A percentile compares a stretch with the other conserved stretches of the same genome.
Conservation (phyloP, 2,329 filamentous ascomycete species). For the Claviceps maximensis region DNA sequence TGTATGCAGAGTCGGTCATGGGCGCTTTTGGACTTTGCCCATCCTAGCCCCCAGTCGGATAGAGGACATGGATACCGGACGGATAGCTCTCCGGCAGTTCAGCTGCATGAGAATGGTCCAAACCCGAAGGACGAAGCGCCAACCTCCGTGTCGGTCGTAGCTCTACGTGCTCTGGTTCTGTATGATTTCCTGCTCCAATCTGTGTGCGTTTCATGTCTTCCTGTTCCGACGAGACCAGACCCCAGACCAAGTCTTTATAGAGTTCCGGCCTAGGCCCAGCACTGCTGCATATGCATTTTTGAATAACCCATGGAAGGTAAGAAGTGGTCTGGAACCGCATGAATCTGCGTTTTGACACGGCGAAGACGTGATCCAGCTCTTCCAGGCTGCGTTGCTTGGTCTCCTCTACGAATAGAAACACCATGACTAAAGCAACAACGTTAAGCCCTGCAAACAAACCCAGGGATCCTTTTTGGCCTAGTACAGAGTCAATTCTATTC, state of each 20-base stretch:
- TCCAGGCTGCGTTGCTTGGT: constrained; percentile 27
- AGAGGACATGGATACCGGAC: not conserved
- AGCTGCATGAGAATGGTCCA: not conserved
- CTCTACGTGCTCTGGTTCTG: not conserved
- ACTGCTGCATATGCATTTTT: constrained; percentile 13
- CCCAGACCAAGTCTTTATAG: constrained; percentile 22
- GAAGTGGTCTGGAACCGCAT: constrained; percentile 20
- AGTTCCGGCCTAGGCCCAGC: constrained; percentile 16
- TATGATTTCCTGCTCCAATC: not conserved
- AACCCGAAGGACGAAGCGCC: not conserved
- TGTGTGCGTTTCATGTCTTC: constrained; percentile 1
- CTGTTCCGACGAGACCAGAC: constrained; percentile 2
- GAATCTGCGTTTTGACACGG: constrained; percentile 24
- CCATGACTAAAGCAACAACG: constrained; percentile 29
- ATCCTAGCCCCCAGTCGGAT: not conserved
- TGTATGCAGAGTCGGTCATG: not conserved
- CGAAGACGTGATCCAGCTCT: constrained; percentile 27
- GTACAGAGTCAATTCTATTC: constrained; percentile 11
- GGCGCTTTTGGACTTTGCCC: not conserved
- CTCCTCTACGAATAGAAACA: constrained; percentile 31
- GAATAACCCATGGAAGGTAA: constrained; percentile 24
- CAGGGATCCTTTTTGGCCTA: constrained; percentile 22
- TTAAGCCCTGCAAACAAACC: constrained; percentile 35
- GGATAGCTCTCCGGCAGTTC: constrained; percentile 3
- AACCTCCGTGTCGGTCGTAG: not conserved